Evolutionary conservation across 768 basidiomycete genomes (phyloP), one percentile per base, ranked within the genome.

Genomic region (Xerocomellus chrysenteron): DNA sequence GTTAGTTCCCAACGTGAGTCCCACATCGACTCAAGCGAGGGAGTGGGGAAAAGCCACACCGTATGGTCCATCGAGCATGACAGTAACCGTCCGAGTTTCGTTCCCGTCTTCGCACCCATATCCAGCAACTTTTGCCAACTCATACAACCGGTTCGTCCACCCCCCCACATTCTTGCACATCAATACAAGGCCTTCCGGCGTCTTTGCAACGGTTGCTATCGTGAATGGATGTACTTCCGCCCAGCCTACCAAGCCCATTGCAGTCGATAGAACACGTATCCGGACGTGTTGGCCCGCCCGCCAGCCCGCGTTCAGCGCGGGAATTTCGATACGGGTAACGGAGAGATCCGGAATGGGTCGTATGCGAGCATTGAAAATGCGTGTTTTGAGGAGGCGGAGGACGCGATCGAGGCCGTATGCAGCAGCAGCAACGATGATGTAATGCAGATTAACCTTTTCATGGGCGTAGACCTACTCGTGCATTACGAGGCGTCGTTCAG

Each of bases 201-300:
- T 75, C 35, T 69, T 67, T 2, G 77, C 69, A 26, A 78, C 67
- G 37, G 66, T 77, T 11, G 81, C 78, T 45, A 82, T 79, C 5
- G 82, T 79, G 64, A 82, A 84, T 0, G 82, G 82, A 57, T 85
- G 84, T 3, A 62, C 64, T 59, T 82, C 79, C 24, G 73, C 63
- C 73, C 77, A 75, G 17, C 72, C 73, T 12, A 68, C 54, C 66
- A 68, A 64, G 3, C 78, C 74, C 72, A 74, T 74, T 21, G 68
- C 73, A n/a, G 74, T 62, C 11, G 70, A 68, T 2, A 81, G 69
- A 0, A 80, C 71, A 42, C 80, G 72, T 30, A 86, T 57, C 45
- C 84, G 78, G 43, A 86, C 81, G 62, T 86, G 83, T 61, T 86
- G 84, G 3, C 85, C 83, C 0, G 82, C 74, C 30, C 82, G 73